Evolutionary conservation across 805 yeast genomes (phyloP).

Genomic region (Zygosaccharomyces gambellarensis): DNA sequence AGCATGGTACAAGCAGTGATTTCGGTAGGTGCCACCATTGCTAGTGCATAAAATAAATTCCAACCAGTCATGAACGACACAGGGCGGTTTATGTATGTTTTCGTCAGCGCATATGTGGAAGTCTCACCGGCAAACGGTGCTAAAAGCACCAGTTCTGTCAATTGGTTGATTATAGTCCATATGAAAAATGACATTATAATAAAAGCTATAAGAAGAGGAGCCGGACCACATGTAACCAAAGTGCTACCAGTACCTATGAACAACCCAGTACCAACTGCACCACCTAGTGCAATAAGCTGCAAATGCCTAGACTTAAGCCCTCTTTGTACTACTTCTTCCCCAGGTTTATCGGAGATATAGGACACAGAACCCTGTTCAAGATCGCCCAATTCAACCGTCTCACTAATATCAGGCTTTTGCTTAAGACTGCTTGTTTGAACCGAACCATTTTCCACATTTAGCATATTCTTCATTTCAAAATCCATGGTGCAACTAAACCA

Average conservation of each 20-base stretch:
- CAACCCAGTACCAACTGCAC: slow-evolving; percentile 43
- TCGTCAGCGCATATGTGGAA: slow-evolving; percentile 36
- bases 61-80: slow-evolving; percentile 38
- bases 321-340: neutral
- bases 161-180: slow-evolving; percentile 37
- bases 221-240: slow-evolving; percentile 36
- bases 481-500: neutral
- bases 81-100: slow-evolving; percentile 37
- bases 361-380: neutral
- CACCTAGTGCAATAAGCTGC: slow-evolving; percentile 27
- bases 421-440: neutral
- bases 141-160: slow-evolving; percentile 37
- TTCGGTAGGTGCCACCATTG: slow-evolving; percentile 42
- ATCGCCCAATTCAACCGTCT: neutral
- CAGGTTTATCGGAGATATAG: neutral
- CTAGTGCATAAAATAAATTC: slow-evolving; percentile 31
- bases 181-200: slow-evolving; percentile 20
- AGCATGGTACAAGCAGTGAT: slow-evolving; percentile 35
- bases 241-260: slow-evolving; percentile 39
- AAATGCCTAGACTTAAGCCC: slow-evolving; percentile 17
- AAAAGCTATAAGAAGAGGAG: slow-evolving; percentile 36
- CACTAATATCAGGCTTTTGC: neutral
- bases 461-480: neutral
- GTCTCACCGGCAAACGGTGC: slow-evolving; percentile 39
- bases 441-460: neutral